These are phyloP conservation scores for Malassezia slooffiae DNA, from an alignment of 1,284 basidiomycete genomes.

Conservation along the genomic window DNA sequence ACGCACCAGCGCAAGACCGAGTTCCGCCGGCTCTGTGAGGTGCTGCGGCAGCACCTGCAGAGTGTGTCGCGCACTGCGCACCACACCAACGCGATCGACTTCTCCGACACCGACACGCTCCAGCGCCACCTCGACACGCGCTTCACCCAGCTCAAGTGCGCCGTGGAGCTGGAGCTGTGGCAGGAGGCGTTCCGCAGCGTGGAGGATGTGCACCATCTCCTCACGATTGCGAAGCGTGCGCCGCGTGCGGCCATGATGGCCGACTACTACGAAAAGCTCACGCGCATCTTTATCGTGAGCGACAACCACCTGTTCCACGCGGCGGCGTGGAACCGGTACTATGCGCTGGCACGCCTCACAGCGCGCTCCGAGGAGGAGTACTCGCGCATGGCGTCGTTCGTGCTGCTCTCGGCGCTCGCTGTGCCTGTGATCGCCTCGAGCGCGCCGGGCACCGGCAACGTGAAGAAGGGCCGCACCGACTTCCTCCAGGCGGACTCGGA, in stretches of 20 bases:
- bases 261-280: slow-evolving; percentile 96
- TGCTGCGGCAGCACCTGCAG: slow-evolving; percentile 82
- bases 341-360: slow-evolving; percentile 37
- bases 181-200: slow-evolving; percentile 98
- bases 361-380: slow-evolving; percentile 59
- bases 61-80: slow-evolving; percentile 93
- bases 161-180: slow-evolving; percentile 97
- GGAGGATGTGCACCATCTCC: slow-evolving; percentile 92
- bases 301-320: slow-evolving; percentile 86
- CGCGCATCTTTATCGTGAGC: slow-evolving; percentile 81
- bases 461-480: slow-evolving; percentile 49
- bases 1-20: slow-evolving; percentile 90
- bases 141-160: slow-evolving; percentile 94
- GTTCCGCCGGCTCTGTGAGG: slow-evolving; percentile 93
- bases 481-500: slow-evolving; percentile 55
- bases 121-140: slow-evolving; percentile 96
- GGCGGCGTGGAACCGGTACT: slow-evolving; percentile 83
- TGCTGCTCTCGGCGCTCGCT: slow-evolving; percentile 81
- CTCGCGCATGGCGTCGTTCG: slow-evolving; percentile 73
- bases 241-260: slow-evolving; percentile 94
- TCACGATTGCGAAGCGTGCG: slow-evolving; percentile 77
- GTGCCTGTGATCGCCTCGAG: slow-evolving; percentile 69
- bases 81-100: slow-evolving; percentile 93
- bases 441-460: slow-evolving; percentile 52
- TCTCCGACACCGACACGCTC: slow-evolving; percentile 88